Evolutionary conservation across 805 yeast genomes (phyloP).

Genomic region (Grigorovia transvaalensis): DNA sequence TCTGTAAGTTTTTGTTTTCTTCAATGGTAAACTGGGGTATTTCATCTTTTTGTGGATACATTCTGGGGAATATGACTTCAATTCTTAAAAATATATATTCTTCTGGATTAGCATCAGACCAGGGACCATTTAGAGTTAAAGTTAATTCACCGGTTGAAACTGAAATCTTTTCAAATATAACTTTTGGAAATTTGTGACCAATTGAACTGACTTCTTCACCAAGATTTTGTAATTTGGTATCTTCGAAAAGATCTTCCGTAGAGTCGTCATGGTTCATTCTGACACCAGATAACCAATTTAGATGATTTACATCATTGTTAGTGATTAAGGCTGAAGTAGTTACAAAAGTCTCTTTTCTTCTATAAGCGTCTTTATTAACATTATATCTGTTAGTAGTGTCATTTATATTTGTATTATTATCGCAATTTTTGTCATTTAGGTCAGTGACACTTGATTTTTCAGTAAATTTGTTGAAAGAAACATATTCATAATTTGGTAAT

Average conservation of each 20-base stretch:
- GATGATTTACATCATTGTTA: conserved; percentile 45
- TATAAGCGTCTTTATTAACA: conserved; percentile 4
- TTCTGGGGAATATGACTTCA: conserved; percentile 56
- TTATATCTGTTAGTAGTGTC: conserved; percentile 10
- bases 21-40: conserved; percentile 57
- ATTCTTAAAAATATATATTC: conserved; percentile 55
- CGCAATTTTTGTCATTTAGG: background rate
- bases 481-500: conserved; percentile 35
- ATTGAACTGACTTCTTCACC: conserved; percentile 88
- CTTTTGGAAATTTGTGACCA: conserved; percentile 81
- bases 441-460: background rate
- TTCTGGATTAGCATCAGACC: conserved; percentile 37
- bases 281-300: conserved; percentile 92
- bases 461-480: conserved; percentile 35
- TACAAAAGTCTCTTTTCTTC: conserved; percentile 32
- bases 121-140: conserved; percentile 72
- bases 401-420: conserved; percentile 7
- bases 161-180: conserved; percentile 76
- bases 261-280: conserved; percentile 41
- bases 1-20: conserved; percentile 60
- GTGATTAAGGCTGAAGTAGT: conserved; percentile 30
- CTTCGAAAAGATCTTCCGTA: conserved; percentile 30
- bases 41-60: conserved; percentile 52
- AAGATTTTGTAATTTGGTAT: conserved; percentile 44
- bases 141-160: conserved; percentile 76